These are phyloP conservation scores for Globisporangium yorkense DNA, from an alignment of 352 stramenopile species.

Conservation along the genomic window DNA sequence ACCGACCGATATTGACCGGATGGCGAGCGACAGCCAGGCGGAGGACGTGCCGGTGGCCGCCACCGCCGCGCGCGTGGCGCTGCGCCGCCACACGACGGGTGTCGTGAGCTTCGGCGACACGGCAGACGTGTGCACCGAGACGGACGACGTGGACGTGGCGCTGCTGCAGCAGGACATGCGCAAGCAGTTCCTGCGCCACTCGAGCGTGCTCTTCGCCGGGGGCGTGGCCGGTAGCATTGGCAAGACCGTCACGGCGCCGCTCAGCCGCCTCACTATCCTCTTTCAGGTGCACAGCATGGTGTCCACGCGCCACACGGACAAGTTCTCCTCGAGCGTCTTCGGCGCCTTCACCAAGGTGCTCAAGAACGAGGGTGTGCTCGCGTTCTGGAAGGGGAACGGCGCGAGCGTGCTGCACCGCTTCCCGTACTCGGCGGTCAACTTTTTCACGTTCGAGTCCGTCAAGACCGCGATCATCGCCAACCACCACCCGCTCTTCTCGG, in stretches of 20 bases:
- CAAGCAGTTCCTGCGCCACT: slow-evolving; percentile 72
- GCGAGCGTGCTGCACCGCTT: slow-evolving; percentile 95
- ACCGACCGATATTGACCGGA: neutral
- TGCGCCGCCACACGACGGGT: slow-evolving; percentile 76
- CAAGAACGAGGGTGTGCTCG: slow-evolving; percentile 88
- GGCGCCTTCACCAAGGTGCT: slow-evolving; percentile 89
- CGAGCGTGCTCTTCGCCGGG: slow-evolving; percentile 80
- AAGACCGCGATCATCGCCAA: slow-evolving; percentile 69
- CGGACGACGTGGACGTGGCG: slow-evolving; percentile 69
- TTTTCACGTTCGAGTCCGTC: slow-evolving; percentile 94
- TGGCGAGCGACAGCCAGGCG: slow-evolving; percentile 2
- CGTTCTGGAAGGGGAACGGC: slow-evolving; percentile 96
- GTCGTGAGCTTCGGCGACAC: slow-evolving; percentile 79
- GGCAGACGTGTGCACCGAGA: slow-evolving; percentile 72
- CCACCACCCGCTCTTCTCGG: slow-evolving; percentile 59
- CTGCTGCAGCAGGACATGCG: slow-evolving; percentile 61
- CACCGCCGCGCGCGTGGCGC: slow-evolving; percentile 25
- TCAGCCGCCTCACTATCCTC: slow-evolving; percentile 94
- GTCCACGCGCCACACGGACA: slow-evolving; percentile 78
- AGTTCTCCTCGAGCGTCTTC: slow-evolving; percentile 65
- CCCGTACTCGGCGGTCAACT: slow-evolving; percentile 96
- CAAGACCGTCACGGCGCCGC: slow-evolving; percentile 94
- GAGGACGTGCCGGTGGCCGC: slow-evolving; percentile 21
- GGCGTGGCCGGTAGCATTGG: slow-evolving; percentile 93
- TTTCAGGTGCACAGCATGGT: slow-evolving; percentile 97